Conservation (phyloP, 2,329 filamentous ascomycete species). For the Penicillium olsonii region DNA sequence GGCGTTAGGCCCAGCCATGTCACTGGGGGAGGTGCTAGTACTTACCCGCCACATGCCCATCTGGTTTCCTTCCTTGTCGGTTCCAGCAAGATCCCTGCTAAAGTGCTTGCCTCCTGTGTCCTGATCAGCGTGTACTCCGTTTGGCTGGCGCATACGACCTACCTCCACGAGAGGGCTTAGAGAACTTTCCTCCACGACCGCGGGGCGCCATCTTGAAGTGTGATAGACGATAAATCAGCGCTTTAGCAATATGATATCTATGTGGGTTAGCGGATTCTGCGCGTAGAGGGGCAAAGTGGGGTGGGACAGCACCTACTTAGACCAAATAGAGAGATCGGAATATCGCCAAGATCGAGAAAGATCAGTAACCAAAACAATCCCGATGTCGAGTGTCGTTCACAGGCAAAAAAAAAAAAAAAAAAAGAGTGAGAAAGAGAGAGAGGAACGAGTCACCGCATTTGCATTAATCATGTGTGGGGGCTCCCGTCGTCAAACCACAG, state of each 20-base stretch:
- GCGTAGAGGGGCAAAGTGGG: slow-evolving; percentile 23
- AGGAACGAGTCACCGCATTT: slow-evolving; percentile 18
- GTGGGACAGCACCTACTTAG: not conserved
- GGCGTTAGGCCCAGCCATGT: not conserved
- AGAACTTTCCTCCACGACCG: slow-evolving; percentile 90
- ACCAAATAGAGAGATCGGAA: not conserved
- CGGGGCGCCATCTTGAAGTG: slow-evolving; percentile 49
- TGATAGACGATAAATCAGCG: too few relatives aligned
- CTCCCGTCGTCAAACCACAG: slow-evolving; percentile 2
- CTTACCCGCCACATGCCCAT: slow-evolving; percentile 82
- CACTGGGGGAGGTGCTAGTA: slow-evolving; percentile 14
- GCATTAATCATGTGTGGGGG: slow-evolving; percentile 23
- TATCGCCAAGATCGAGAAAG: not conserved
- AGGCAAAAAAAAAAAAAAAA: too few relatives aligned
- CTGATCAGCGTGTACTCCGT: slow-evolving; percentile 7
- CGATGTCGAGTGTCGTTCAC: too few relatives aligned
- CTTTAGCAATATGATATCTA: too few relatives aligned
- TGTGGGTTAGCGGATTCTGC: not conserved
- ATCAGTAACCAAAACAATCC: not conserved
- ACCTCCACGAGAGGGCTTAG: slow-evolving; percentile 92
- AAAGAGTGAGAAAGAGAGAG: not conserved
- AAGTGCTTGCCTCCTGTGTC: slow-evolving; percentile 85
- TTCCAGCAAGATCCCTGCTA: slow-evolving; percentile 83
- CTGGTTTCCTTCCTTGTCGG: slow-evolving; percentile 86
- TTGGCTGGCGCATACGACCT: slow-evolving; percentile 33